Percentiles rank a stretch among this genome's conserved stretches.
These are phyloP conservation scores for Globisporangium heterothallicum DNA, from an alignment of 352 stramenopile genomes.

Conservation along the genomic window DNA sequence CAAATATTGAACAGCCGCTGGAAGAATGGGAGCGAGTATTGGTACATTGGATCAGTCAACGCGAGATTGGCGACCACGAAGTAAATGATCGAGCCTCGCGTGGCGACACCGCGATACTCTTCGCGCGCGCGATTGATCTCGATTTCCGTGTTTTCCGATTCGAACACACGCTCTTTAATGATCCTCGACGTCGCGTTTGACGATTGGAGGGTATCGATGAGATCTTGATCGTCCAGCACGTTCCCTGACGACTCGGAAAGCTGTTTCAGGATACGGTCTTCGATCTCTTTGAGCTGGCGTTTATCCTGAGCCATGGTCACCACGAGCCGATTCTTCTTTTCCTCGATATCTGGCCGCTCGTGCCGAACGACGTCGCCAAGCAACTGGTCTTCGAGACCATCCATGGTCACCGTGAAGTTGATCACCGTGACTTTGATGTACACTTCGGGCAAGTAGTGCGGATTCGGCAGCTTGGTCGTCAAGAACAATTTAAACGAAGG, in stretches of 20 bases:
- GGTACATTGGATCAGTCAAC: constrained; percentile 94
- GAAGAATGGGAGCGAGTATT: constrained; percentile 94
- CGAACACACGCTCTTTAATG: constrained; percentile 88
- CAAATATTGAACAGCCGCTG: constrained; percentile 90
- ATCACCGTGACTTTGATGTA: constrained; percentile 97
- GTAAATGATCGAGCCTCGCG: constrained; percentile 91
- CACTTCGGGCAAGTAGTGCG: constrained; percentile 92
- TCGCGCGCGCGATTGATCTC: constrained; percentile 90
- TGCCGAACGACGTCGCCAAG: constrained; percentile 90
- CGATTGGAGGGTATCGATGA: constrained; percentile 83
- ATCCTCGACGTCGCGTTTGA: constrained; percentile 82
- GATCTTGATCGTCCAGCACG: constrained; percentile 90
- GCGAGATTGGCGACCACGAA: constrained; percentile 92
- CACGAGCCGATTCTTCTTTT: constrained; percentile 91
- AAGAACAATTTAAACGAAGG: constrained; percentile 89
- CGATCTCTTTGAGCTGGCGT: constrained; percentile 90
- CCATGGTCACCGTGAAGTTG: constrained; percentile 95
- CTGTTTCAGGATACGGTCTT: constrained; percentile 90
- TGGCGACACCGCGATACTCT: constrained; percentile 89
- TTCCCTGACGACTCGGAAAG: constrained; percentile 90
- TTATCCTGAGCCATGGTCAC: constrained; percentile 92
- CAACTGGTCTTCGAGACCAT: constrained; percentile 90
- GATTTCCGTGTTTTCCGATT: constrained; percentile 86
- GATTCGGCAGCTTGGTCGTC: constrained; percentile 92
- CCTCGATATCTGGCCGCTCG: constrained; percentile 90